A percentile compares a stretch with the other conserved stretches of the same genome.
Conservation (phyloP, 768 basidiomycete genomes). For the Kwoniella sp. region DNA sequence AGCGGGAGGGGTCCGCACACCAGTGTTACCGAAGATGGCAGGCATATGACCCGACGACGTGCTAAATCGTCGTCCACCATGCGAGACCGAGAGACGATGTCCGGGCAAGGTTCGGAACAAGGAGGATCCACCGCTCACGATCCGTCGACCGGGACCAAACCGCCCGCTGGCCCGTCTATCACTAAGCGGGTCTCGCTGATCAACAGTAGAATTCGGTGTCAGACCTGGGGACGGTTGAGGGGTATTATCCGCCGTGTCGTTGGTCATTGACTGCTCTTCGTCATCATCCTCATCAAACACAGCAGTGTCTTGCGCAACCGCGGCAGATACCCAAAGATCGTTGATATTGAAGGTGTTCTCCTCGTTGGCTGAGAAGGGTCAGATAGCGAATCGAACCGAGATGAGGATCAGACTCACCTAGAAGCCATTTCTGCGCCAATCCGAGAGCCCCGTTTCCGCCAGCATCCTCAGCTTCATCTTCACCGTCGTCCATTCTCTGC, state of each 20-base stretch:
- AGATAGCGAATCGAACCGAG: background rate
- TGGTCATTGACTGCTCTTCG: constrained; percentile 48
- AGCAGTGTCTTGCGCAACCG: constrained; percentile 78
- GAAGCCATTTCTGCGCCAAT: constrained; percentile 78
- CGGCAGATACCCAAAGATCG: constrained; percentile 95
- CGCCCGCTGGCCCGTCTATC: constrained; percentile 1
- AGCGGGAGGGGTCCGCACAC: constrained; percentile 71
- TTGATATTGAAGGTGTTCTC: constrained; percentile 90
- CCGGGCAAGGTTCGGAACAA: constrained; percentile 17
- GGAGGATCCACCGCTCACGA: constrained; percentile 16
- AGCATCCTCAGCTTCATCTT: constrained; percentile 29
- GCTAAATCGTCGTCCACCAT: constrained; percentile 38
- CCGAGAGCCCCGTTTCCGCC: constrained; percentile 57
- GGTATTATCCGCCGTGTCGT: constrained; percentile 42
- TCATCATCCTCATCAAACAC: constrained; percentile 64
- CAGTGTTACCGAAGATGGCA: constrained; percentile 76
- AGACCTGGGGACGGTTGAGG: constrained; percentile 29
- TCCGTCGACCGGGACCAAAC: constrained; percentile 14
- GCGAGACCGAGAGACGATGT: constrained; percentile 33
- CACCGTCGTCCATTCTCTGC: constrained; percentile 17
- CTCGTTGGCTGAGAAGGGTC: constrained; percentile 65
- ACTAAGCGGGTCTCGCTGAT: background rate
- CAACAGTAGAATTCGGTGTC: constrained; percentile 20
- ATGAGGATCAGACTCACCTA: constrained; percentile 50
- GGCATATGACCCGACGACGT: constrained; percentile 55